Evolutionary conservation across 1,139 yeast species (phyloP).

Genomic region (Geotrichum armillariae): DNA sequence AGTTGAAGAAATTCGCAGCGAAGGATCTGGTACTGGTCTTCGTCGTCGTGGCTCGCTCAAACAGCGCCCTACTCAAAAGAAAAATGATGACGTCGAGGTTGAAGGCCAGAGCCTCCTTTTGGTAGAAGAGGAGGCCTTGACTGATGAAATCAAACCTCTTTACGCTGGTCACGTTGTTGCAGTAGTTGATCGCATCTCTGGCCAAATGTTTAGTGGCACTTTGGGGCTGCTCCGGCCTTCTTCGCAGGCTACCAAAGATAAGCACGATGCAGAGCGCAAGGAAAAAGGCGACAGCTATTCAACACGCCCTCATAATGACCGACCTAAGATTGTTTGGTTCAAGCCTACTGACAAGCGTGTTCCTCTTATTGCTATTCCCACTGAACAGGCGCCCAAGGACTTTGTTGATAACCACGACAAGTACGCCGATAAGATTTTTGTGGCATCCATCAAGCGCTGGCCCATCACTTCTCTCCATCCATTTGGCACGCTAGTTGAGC

Average conservation of each 20-base stretch:
- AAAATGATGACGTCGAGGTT: slow-evolving; percentile 96
- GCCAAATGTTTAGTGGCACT: slow-evolving; percentile 88
- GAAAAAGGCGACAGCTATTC: slow-evolving; percentile 43
- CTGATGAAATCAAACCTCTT: slow-evolving; percentile 87
- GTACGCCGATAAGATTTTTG: slow-evolving; percentile 79
- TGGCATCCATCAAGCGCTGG: slow-evolving; percentile 97
- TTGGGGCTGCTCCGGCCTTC: slow-evolving; percentile 93
- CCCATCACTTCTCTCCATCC: slow-evolving; percentile 98
- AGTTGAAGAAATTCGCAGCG: slow-evolving; percentile 36
- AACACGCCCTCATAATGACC: slow-evolving; percentile 40
- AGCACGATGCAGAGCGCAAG: slow-evolving; percentile 56
- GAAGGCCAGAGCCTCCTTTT: slow-evolving; percentile 92
- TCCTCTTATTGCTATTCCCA: slow-evolving; percentile 96
- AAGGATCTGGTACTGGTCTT: slow-evolving; percentile 46
- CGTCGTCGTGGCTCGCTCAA: slow-evolving; percentile 88
- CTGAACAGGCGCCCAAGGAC: slow-evolving; percentile 96
- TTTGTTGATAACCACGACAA: slow-evolving; percentile 89
- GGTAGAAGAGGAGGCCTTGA: slow-evolving; percentile 94
- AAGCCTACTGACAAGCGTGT: slow-evolving; percentile 98
- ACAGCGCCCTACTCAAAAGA: slow-evolving; percentile 97
- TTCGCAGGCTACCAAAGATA: slow-evolving; percentile 86
- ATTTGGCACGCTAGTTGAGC: slow-evolving; percentile 88
- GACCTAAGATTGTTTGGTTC: slow-evolving; percentile 97
- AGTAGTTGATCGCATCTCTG: slow-evolving; percentile 94
- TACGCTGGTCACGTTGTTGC: slow-evolving; percentile 99